Evolutionary conservation across 179 eudicot species (phyloP), one percentile per base, ranked within the genome.

Genomic region (Gypsophila paniculata): DNA sequence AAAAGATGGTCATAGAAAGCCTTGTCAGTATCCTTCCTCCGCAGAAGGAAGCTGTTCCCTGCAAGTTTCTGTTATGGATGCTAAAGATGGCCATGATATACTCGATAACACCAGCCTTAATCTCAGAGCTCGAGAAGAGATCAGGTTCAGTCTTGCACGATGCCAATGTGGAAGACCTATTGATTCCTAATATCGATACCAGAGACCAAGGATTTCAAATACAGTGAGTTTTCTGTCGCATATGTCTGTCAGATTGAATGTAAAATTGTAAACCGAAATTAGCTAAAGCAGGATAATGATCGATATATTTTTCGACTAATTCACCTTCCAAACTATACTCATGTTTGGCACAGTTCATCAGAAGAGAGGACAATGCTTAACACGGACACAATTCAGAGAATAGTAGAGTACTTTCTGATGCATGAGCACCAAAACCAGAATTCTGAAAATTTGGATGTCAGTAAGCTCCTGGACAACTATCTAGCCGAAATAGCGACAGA

Each of bases 391-490:
- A 82, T 86, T 46, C 86, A 81, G 39, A 77, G 87, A 80, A 84
- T 88, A 79, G 51, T 88, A 77, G 87, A 86, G 46, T 81, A 84
- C 54, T 84, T 77, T 75, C 39, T 88, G 76, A 80, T 88, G 85
- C 83, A 88, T 22, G 86, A 80, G 70, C 83, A 84, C 15, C 80
- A 72, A 63, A 55, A 78, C 59, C 71, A 73, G 32, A 78, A 22
- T 59, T 74, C 68, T 10, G 86, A 74, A 68, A 78, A 71, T 34
- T 49, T 72, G 61, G 79, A 70, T n/a, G 79, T 84, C 61, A 82
- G 87, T 55, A 87, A 84, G 69, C 83, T 88, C 61, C 76, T 87
- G 38, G 88, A 87, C 75, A 85, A 42, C 73, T 87, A 87, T 75
- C 74, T 85, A 59, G 87, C 88, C 49, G 87, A 83, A 74, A 80